These are phyloP conservation scores for Coelastrella sp. DNA, from an alignment of 139 green algal genomes.

Conservation along the genomic window DNA sequence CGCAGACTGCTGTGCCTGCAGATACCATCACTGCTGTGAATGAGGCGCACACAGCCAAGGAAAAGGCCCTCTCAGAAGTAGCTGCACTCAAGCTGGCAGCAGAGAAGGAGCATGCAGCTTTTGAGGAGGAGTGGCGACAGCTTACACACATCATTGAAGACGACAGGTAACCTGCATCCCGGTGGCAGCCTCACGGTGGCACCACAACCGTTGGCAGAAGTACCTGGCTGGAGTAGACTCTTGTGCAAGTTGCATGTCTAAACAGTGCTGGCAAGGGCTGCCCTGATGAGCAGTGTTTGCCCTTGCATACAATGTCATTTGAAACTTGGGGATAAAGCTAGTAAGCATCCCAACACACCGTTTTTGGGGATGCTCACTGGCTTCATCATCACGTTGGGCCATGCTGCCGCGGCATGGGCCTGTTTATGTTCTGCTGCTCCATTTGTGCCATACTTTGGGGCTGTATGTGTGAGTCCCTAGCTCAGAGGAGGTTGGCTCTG, in stretches of 20 bases:
- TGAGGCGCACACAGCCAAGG: slow-evolving; percentile 71
- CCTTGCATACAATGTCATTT: too few relatives aligned
- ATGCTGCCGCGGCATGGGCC: too few relatives aligned
- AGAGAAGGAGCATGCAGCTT: slow-evolving; percentile 86
- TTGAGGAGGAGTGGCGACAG: slow-evolving; percentile 90
- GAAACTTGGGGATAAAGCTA: too few relatives aligned
- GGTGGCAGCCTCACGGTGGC: slow-evolving; percentile 50
- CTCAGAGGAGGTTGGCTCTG: not conserved
- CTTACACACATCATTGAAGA: slow-evolving; percentile 88
- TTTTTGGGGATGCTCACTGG: too few relatives aligned
- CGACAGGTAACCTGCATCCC: slow-evolving; percentile 62
- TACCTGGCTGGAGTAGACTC: too few relatives aligned
- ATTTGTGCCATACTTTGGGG: too few relatives aligned
- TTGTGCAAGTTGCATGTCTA: not conserved
- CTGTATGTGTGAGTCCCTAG: not conserved
- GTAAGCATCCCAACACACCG: too few relatives aligned
- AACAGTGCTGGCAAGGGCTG: not conserved
- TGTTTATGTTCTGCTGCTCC: too few relatives aligned
- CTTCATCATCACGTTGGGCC: too few relatives aligned
- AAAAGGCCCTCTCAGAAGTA: slow-evolving; percentile 84
- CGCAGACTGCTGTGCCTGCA: not conserved
- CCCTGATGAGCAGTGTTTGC: too few relatives aligned
- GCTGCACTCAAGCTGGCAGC: slow-evolving; percentile 78
- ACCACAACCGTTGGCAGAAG: not conserved
- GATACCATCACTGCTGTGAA: slow-evolving; percentile 80